Evolutionary conservation across 768 basidiomycete species (phyloP).

Genomic region (Phlebiopsis gigantea): DNA sequence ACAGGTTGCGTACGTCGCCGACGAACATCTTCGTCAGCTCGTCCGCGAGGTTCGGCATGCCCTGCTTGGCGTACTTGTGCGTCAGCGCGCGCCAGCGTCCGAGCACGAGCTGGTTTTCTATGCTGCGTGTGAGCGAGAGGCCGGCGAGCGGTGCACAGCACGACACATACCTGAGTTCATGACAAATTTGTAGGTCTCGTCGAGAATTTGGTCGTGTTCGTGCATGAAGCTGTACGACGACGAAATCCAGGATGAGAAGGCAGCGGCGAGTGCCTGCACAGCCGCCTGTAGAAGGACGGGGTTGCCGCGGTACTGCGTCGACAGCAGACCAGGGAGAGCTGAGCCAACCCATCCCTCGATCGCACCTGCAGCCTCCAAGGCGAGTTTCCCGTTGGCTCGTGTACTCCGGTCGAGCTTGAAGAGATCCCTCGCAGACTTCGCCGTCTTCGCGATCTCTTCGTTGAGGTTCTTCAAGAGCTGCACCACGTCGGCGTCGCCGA

Average conservation of each 20-base stretch:
- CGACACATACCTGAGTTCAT: conserved; percentile 15
- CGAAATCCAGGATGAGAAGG: conserved; percentile 15
- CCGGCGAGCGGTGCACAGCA: not conserved
- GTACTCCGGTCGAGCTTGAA: conserved; percentile 10
- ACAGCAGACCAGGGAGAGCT: conserved; percentile 8
- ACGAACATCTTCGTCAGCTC: conserved; percentile 16
- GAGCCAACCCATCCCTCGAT: conserved; percentile 15
- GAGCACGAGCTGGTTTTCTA: conserved; percentile 11
- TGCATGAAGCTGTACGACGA: conserved; percentile 17
- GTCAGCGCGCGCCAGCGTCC: conserved; percentile 14
- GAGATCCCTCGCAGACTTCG: conserved; percentile 7
- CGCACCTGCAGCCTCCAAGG: conserved; percentile 8
- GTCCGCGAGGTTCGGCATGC: conserved; percentile 15
- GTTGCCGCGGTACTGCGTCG: conserved; percentile 12
- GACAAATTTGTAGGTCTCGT: conserved; percentile 16
- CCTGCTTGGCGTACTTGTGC: conserved; percentile 15
- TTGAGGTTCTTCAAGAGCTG: conserved; percentile 12
- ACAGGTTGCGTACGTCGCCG: conserved; percentile 13
- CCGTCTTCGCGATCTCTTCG: conserved; percentile 13
- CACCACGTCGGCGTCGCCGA: conserved; percentile 9
- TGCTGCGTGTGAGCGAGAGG: not conserved
- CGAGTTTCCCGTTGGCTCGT: conserved; percentile 1
- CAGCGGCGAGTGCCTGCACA: conserved; percentile 13
- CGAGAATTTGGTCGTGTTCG: conserved; percentile 14
- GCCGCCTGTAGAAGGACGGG: conserved; percentile 10